Evolutionary conservation across 2,329 filamentous ascomycete genomes (phyloP).

Genomic region (Penicillium nordicum): DNA sequence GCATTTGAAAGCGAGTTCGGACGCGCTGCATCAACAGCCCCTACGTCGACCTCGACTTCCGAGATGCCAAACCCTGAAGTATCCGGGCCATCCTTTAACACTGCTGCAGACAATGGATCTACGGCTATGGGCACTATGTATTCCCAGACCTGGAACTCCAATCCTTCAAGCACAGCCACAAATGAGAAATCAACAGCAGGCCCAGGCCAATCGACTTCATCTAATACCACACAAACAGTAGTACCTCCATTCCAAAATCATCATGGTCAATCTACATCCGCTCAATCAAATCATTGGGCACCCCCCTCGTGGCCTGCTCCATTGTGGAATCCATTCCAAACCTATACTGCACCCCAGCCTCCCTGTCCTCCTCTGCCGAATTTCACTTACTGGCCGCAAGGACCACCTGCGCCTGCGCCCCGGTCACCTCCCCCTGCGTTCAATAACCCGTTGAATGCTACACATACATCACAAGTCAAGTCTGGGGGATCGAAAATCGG

Average conservation of each 20-base stretch:
- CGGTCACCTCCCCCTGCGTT: not conserved
- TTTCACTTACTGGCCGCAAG: not conserved
- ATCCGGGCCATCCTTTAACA: not conserved
- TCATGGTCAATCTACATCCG: not conserved
- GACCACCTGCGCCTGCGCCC: not conserved
- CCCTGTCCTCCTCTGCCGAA: not conserved
- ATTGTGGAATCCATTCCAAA: not conserved
- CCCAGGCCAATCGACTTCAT: not conserved
- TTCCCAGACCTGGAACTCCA: not conserved
- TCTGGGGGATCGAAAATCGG: not conserved
- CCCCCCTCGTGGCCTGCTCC: not conserved
- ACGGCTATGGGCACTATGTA: not conserved
- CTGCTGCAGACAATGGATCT: not conserved
- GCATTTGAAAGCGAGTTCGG: slow-evolving; percentile 38
- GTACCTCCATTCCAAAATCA: not conserved
- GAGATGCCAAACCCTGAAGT: not conserved
- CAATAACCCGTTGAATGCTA: not conserved
- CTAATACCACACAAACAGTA: not conserved
- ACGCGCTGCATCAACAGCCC: slow-evolving; percentile 12
- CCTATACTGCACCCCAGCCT: not conserved
- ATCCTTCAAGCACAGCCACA: not conserved
- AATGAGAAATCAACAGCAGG: not conserved
- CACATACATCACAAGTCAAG: not conserved
- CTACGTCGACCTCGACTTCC: not conserved
- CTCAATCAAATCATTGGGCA: not conserved